Conservation (phyloP, 352 stramenopile species). For the Pythium monospermum region DNA sequence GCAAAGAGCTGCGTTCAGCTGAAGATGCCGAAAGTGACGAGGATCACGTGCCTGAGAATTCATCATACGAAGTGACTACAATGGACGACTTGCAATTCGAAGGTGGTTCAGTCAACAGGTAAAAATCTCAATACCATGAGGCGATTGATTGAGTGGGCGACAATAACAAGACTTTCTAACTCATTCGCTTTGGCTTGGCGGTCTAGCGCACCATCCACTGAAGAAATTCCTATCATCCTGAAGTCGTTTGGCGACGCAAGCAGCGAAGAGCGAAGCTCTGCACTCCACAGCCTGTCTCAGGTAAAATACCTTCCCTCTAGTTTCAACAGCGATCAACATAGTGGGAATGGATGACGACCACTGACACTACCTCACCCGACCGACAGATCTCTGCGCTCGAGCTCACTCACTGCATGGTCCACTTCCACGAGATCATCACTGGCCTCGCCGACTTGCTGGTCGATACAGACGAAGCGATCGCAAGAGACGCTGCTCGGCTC, state of each 20-base stretch:
- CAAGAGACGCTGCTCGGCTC: conserved; percentile 23
- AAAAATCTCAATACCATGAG: no score
- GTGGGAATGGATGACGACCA: not conserved
- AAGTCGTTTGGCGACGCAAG: conserved; percentile 21
- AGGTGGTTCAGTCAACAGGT: conserved; percentile 8
- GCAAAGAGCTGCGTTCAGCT: not conserved
- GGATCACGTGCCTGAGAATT: conserved; percentile 1
- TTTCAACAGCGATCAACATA: no score
- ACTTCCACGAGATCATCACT: conserved; percentile 29
- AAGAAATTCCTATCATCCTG: conserved; percentile 31
- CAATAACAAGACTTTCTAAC: not conserved
- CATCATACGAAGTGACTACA: conserved; percentile 18
- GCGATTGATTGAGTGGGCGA: no score
- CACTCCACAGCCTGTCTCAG: conserved; percentile 32
- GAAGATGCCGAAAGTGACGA: not conserved
- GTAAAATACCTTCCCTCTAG: no score
- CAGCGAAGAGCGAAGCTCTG: conserved; percentile 10
- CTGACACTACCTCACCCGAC: no score
- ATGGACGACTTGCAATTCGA: conserved; percentile 20
- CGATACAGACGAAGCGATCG: conserved; percentile 9
- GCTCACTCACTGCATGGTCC: conserved; percentile 37
- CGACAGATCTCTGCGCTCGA: conserved; percentile 57
- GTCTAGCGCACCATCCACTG: conserved; percentile 32
- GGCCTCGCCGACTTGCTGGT: conserved; percentile 34
- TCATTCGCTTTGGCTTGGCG: not conserved